Base-by-base conservation (phyloP, 352 stramenopile species). In the Phytophthora cactorum region DNA sequence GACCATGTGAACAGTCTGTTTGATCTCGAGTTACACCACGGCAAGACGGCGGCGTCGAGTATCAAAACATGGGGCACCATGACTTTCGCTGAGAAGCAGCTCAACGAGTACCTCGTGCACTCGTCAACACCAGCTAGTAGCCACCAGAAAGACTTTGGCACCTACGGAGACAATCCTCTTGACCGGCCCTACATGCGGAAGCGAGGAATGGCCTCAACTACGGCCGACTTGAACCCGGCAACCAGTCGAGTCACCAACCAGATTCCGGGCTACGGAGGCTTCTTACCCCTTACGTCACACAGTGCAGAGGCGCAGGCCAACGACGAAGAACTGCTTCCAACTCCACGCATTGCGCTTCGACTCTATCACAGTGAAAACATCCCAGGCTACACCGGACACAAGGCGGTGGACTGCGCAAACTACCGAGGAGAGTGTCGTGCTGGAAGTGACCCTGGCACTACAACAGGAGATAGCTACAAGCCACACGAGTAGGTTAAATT, bases 331-430 rank as follows among this genome's bases (percentile, higher is more conserved):
- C 53, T 78, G 39, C 72, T 61, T 14, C 84, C 71, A 12, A 72
- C 68, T 1, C 74, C 79, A 17, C 71, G 70, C 11, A 74, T 77
- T 52, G 75, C 77, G 12, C 62, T 95, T 28, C 81, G 84, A n/a
- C 69, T 96, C 15, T 95, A 88, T 62, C 74, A 96, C 62, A 88
- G 65, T 60, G 84, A 95, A 57, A 95, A 96, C 52, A 66, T 96
- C 12, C 86, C 89, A 0, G 88, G 88, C 0, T 96, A 96, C 71
- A 89, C 86, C 8, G 87, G 89, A 1, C 84, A 94, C 74, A 91
- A 92, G 34, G 83, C 88, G 0, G 68, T 83, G 22, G 83, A 92
- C 64, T 91, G 83, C 70, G 72, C 59, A n/a, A 96, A 96, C 67
- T 92, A 92, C 56, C 81, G 77, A 14, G 89, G 89, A 28, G 86